Percentiles rank a stretch among this genome's conserved stretches.
Conservation (phyloP, 2,329 filamentous ascomycete species). For the Phaeomoniella chlamydospora region DNA sequence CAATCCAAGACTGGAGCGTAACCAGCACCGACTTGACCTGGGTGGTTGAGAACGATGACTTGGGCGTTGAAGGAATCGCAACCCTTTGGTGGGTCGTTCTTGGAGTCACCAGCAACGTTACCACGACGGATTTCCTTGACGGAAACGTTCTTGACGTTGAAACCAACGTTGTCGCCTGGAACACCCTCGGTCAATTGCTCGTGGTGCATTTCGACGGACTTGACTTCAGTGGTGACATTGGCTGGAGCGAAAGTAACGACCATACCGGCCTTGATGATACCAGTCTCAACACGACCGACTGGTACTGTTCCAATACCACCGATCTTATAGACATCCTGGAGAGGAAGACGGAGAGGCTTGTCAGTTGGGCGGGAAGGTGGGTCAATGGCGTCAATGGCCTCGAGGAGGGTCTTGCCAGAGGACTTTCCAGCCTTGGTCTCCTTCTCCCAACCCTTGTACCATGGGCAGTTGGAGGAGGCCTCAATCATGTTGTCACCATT, state of each 20-base stretch:
- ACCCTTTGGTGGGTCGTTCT: constrained; percentile 91
- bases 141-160: constrained; percentile 99
- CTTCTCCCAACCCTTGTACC: constrained; percentile 99
- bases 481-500: constrained; percentile 99
- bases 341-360: constrained; percentile 99
- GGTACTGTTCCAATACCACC: constrained; percentile 99
- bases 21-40: constrained; percentile 96
- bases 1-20: constrained; percentile 99
- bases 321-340: constrained; percentile 99
- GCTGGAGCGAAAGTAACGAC: constrained; percentile 95
- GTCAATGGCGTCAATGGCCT: constrained; percentile 96
- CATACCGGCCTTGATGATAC: constrained; percentile 71
- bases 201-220: constrained; percentile 99
- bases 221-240: constrained; percentile 99
- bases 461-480: constrained; percentile 81
- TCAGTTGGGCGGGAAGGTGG: constrained; percentile 83
- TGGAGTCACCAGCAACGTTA: constrained; percentile 99
- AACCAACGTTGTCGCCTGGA: constrained; percentile 99
- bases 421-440: constrained; percentile 80
- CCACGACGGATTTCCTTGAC: constrained; percentile 99
- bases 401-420: constrained; percentile 93
- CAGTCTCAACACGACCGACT: constrained; percentile 99
- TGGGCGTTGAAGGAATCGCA: constrained; percentile 96
- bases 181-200: constrained; percentile 91
- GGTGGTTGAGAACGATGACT: constrained; percentile 99